Evolutionary conservation across 345 rosid species (phyloP).

Genomic region (Brassica rapa): DNA sequence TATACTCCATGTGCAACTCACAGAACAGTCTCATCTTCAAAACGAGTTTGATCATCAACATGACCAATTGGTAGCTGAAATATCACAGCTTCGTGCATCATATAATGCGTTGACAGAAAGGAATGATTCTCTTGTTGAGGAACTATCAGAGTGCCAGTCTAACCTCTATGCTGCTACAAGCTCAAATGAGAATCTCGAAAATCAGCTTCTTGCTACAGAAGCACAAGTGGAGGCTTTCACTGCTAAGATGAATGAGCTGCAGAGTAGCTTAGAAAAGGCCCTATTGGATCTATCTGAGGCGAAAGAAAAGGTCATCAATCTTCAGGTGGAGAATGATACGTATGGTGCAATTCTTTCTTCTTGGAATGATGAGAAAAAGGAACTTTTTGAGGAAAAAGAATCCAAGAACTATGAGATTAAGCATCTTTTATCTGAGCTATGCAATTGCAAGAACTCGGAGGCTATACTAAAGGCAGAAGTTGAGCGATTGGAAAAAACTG

Average conservation of each 20-base stretch:
- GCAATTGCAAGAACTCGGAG: constrained; percentile 47
- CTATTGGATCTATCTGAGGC: constrained; percentile 55
- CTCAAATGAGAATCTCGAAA: constrained; percentile 52
- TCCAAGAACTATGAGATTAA: constrained; percentile 49
- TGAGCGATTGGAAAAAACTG: constrained; percentile 48
- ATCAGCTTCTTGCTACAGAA: constrained; percentile 51
- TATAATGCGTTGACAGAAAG: constrained; percentile 43
- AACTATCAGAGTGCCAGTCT: constrained; percentile 61
- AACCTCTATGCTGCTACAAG: constrained; percentile 48
- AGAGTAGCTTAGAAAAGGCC: constrained; percentile 58
- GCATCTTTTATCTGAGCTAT: constrained; percentile 54
- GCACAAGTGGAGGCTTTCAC: constrained; percentile 55
- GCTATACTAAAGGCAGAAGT: constrained; percentile 56
- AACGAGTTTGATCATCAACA: constrained; percentile 47
- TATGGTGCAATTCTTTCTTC: constrained; percentile 49
- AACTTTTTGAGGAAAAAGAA: constrained; percentile 52
- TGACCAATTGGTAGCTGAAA: constrained; percentile 48
- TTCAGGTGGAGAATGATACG: constrained; percentile 65
- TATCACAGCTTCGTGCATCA: constrained; percentile 51
- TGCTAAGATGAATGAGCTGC: constrained; percentile 55
- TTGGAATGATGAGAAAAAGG: constrained; percentile 54
- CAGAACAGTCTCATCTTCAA: constrained; percentile 58
- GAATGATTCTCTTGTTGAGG: constrained; percentile 51
- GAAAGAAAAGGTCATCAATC: constrained; percentile 46
- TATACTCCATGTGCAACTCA: constrained; percentile 59